phyloP scores from a whole-genome alignment of 192 early-diverging fungal species.

The Coemansia sp. region DNA sequence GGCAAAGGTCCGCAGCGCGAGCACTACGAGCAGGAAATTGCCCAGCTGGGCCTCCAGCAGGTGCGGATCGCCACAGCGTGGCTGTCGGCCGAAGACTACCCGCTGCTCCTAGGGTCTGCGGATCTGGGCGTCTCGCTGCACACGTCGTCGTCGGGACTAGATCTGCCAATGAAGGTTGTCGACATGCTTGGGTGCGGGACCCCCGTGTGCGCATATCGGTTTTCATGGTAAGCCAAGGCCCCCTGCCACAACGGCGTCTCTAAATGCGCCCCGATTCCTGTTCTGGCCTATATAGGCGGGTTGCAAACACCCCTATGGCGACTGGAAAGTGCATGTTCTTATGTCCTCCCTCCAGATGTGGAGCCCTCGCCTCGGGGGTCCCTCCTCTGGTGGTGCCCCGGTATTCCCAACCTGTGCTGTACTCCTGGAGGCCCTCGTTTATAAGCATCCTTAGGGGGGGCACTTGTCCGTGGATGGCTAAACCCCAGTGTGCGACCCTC shows the following conservation, averaged over 20 bases:
- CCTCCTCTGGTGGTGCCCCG: too few species aligned
- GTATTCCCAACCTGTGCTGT: too few species aligned
- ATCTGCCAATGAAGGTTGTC: conserved; percentile 97
- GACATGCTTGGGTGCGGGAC: conserved; percentile 97
- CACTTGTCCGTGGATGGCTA: too few species aligned
- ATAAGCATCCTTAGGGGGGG: too few species aligned
- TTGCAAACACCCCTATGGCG: too few species aligned
- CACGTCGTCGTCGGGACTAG: conserved; percentile 90
- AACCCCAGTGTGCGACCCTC: too few species aligned
- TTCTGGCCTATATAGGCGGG: too few species aligned
- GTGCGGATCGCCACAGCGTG: conserved; percentile 75
- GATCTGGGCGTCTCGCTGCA: conserved; percentile 93
- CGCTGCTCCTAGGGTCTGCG: conserved; percentile 80
- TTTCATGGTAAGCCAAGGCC: conserved; percentile 51
- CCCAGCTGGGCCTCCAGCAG: conserved; percentile 44
- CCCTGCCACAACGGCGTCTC: neutral
- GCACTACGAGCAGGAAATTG: conserved; percentile 65
- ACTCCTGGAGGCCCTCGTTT: too few species aligned
- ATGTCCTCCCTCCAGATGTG: too few species aligned
- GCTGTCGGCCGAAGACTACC: conserved; percentile 80
- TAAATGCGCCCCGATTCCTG: too few species aligned
- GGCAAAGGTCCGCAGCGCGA: conserved; percentile 83
- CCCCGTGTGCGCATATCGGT: conserved; percentile 76
- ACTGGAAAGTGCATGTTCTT: too few species aligned
- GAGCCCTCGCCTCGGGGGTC: too few species aligned